A percentile compares a stretch with the other conserved stretches of the same genome.
These are phyloP conservation scores for Bretschneidera sinensis DNA, from an alignment of 345 rosid genomes.

Conservation along the genomic window DNA sequence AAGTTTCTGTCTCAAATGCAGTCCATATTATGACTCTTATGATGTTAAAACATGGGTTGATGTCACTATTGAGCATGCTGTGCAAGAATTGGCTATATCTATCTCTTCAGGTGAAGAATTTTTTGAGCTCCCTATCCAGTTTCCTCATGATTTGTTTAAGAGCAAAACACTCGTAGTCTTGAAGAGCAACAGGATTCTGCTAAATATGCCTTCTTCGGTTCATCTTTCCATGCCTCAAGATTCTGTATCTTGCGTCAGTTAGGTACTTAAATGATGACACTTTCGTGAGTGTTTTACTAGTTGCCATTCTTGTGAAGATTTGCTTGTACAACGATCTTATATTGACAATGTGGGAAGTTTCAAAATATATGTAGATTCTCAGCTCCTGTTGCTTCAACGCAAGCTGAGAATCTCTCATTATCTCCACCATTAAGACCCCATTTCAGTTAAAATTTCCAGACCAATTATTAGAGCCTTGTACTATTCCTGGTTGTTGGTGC, in stretches of 20 bases:
- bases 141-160: constrained; percentile 11
- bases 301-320: no score
- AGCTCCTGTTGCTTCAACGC: no score
- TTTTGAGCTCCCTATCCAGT: not conserved
- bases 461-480: no score
- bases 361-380: no score
- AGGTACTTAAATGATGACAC: no score
- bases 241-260: not conserved
- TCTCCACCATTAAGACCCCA: no score
- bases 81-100: constrained; percentile 9
- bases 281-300: no score
- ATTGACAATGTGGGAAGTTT: no score
- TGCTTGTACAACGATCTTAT: no score
- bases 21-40: not conserved
- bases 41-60: constrained; percentile 15
- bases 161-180: constrained; percentile 6
- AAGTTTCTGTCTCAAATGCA: not conserved
- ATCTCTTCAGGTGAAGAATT: not conserved
- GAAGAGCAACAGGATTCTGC: not conserved
- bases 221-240: constrained; percentile 15
- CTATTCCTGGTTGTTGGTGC: no score
- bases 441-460: no score
- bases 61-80: constrained; percentile 6
- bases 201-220: constrained; percentile 1
- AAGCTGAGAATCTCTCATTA: no score